These are phyloP conservation scores for Lomentospora prolificans DNA, from an alignment of 2,329 filamentous ascomycete genomes.

Conservation along the genomic window DNA sequence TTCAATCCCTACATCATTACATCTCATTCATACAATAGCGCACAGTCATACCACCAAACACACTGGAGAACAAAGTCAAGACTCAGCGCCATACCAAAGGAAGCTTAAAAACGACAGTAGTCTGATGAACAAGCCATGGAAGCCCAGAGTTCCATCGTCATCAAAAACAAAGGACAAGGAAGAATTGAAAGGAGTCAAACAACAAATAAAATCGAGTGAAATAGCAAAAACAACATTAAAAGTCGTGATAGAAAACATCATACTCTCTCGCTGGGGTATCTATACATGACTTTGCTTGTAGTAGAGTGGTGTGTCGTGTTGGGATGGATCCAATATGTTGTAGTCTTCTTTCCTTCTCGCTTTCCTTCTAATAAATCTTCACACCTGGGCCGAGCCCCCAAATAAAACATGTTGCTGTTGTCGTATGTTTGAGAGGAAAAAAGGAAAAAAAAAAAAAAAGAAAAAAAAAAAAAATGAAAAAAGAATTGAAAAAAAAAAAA, in stretches of 20 bases:
- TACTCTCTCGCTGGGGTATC: neutral
- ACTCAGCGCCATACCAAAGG: neutral
- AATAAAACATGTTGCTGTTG: no score
- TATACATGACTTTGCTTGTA: neutral
- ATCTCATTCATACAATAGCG: no score
- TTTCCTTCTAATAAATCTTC: neutral
- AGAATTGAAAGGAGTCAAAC: neutral
- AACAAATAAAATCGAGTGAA: neutral
- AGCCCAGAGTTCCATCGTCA: no score
- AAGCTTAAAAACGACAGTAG: neutral
- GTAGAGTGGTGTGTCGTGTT: neutral
- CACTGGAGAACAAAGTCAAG: no score
- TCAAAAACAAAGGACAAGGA: neutral
- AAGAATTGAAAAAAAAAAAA: no score
- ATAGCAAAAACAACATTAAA: slow-evolving; percentile 1
- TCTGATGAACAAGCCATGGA: neutral
- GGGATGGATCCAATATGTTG: no score
- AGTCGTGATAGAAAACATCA: neutral
- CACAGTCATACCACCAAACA: no score
- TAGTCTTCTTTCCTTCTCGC: neutral
- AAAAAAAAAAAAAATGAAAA: no score
- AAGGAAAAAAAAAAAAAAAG: no score
- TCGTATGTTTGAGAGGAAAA: no score
- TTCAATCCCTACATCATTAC: no score
- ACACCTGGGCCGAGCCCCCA: no score